phyloP scores from a whole-genome alignment of 495 filamentous ascomycete genomes.

The Cladorrhinum samala region DNA sequence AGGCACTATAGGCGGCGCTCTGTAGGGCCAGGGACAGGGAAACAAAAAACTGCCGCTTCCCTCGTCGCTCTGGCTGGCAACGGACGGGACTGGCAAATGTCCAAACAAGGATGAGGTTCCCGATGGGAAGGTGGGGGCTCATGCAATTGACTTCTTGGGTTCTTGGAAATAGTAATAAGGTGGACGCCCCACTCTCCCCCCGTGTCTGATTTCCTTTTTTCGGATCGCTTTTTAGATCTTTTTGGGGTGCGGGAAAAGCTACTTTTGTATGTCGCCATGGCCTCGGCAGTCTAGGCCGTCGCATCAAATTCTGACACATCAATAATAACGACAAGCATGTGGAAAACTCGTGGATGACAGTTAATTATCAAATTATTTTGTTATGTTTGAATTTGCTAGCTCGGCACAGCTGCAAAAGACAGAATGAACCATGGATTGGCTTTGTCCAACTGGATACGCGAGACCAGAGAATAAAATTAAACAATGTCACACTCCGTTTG shows the following conservation, averaged over 20 bases:
- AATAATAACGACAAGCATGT: too few species aligned
- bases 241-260: background rate
- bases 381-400: background rate
- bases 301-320: too few species aligned
- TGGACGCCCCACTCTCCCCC: background rate
- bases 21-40: background rate
- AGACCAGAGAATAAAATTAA: background rate
- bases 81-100: background rate
- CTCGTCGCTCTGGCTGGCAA: background rate
- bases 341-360: background rate
- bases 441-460: background rate
- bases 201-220: conserved; percentile 5
- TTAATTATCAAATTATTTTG: background rate
- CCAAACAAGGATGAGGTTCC: too few species aligned
- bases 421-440: background rate
- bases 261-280: background rate
- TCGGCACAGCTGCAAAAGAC: background rate
- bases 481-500: background rate
- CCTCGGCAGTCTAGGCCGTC: too few species aligned
- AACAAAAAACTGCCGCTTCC: background rate
- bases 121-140: background rate
- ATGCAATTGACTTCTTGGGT: background rate
- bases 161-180: background rate
- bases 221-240: background rate
- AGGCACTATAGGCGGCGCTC: background rate